Percentiles rank a stretch among this genome's conserved stretches.
Conservation (phyloP, 352 stramenopile genomes). For the Pythium dissotocum region DNA sequence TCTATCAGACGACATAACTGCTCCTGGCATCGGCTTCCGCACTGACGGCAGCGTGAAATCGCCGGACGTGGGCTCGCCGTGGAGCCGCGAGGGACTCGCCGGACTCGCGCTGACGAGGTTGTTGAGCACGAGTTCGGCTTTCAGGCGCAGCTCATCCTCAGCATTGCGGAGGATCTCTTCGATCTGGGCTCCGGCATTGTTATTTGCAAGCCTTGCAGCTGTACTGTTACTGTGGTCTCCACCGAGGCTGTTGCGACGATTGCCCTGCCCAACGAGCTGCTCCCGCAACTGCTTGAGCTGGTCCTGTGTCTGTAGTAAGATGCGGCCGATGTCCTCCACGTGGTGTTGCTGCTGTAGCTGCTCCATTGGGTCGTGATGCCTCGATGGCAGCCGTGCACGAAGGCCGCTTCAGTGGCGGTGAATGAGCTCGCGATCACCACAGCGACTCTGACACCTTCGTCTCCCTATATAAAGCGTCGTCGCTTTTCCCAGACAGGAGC, state of each 20-base stretch:
- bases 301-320: conserved; percentile 82
- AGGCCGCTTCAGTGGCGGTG: not conserved
- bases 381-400: not conserved
- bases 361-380: conserved; percentile 50
- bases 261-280: conserved; percentile 45
- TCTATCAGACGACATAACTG: not conserved
- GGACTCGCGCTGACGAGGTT: conserved; percentile 53
- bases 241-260: conserved; percentile 20
- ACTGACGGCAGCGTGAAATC: conserved; percentile 16
- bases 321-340: conserved; percentile 78
- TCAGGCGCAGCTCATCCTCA: conserved; percentile 69
- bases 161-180: conserved; percentile 73
- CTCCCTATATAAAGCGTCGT: conserved; percentile 10
- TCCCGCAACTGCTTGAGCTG: conserved; percentile 74
- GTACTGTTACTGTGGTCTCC: not conserved
- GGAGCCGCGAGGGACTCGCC: conserved; percentile 27
- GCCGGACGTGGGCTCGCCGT: conserved; percentile 10
- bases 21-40: not conserved
- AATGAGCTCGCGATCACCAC: too few species aligned
- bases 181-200: conserved; percentile 44
- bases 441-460: not conserved
- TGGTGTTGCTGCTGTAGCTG: conserved; percentile 78
- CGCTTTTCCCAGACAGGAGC: not conserved
- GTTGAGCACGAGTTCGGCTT: conserved; percentile 78
- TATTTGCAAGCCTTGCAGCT: conserved; percentile 14